phyloP scores from a whole-genome alignment of 192 early-diverging fungal species.

The Umbelopsis ramanniana region DNA sequence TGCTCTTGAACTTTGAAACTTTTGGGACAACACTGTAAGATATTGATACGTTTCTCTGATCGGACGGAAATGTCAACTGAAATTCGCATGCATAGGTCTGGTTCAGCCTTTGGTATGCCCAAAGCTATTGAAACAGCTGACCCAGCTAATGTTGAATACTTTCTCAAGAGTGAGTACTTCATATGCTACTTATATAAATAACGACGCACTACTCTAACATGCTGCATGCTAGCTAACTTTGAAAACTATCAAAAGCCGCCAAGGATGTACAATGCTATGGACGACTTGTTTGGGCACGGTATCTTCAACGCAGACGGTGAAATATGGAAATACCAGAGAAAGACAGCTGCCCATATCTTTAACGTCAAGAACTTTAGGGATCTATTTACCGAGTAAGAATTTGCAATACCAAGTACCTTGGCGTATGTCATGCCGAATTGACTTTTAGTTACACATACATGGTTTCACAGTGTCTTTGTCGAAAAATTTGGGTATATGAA shows the following conservation, averaged over 20 bases:
- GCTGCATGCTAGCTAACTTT: constrained; percentile 29
- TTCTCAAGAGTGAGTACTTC: constrained; percentile 34
- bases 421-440: not conserved
- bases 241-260: constrained; percentile 48
- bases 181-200: not conserved
- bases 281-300: constrained; percentile 65
- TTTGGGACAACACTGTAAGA: constrained; percentile 20
- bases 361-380: constrained; percentile 46
- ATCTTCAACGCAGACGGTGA: constrained; percentile 78
- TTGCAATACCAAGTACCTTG: not conserved
- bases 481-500: constrained; percentile 26
- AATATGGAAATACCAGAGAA: constrained; percentile 63
- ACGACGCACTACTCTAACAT: not conserved
- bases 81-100: not conserved
- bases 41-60: not conserved
- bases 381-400: constrained; percentile 42
- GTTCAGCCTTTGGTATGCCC: constrained; percentile 31
- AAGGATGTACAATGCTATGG: constrained; percentile 44
- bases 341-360: constrained; percentile 48
- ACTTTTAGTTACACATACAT: not conserved
- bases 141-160: constrained; percentile 40
- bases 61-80: no score
- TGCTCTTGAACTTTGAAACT: constrained; percentile 17
- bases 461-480: constrained; percentile 38
- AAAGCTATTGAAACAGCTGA: constrained; percentile 30